Evolutionary conservation across 2,329 filamentous ascomycete genomes (phyloP).

Genomic region (Geoglossum cookeanum): DNA sequence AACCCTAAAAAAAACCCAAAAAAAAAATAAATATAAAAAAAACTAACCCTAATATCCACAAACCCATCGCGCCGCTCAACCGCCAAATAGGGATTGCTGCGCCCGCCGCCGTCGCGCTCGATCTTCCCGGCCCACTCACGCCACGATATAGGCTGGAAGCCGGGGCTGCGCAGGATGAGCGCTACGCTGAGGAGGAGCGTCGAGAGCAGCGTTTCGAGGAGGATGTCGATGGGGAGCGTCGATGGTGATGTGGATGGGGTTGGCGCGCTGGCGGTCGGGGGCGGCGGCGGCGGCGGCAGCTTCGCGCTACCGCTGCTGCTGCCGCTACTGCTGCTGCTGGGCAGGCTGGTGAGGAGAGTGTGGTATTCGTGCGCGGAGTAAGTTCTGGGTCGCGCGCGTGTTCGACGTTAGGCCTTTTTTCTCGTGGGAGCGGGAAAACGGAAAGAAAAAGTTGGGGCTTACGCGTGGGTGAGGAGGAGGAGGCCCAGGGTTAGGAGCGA

Average conservation of each 20-base stretch:
- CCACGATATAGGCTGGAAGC: slow-evolving; percentile 71
- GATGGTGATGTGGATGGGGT: slow-evolving; percentile 20
- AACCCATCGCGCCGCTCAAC: slow-evolving; percentile 73
- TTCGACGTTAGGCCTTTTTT: slow-evolving; percentile 6
- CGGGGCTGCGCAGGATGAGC: slow-evolving; percentile 58
- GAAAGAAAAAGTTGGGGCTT: slow-evolving; percentile 22
- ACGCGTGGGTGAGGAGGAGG: slow-evolving; percentile 73
- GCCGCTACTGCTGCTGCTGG: slow-evolving; percentile 15
- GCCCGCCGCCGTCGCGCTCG: slow-evolving; percentile 53
- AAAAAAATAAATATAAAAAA: background rate
- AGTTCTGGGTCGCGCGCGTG: slow-evolving; percentile 31
- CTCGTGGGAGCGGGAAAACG: slow-evolving; percentile 6
- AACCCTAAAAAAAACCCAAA: background rate
- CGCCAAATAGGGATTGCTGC: slow-evolving; percentile 54
- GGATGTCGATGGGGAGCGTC: slow-evolving; percentile 63
- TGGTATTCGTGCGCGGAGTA: slow-evolving; percentile 94
- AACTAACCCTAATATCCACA: slow-evolving; percentile 59
- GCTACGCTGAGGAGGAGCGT: slow-evolving; percentile 67
- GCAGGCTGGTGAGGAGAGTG: slow-evolving; percentile 43
- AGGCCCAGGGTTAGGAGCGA: slow-evolving; percentile 55
- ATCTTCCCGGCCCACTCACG: slow-evolving; percentile 67
- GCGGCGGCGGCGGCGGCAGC: too few species aligned
- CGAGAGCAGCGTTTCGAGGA: slow-evolving; percentile 65
- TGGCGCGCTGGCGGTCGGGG: slow-evolving; percentile 21
- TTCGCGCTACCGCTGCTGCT: slow-evolving; percentile 8